These are phyloP conservation scores for Scheffersomyces coipomensis DNA, from an alignment of 805 yeast species.

Conservation along the genomic window DNA sequence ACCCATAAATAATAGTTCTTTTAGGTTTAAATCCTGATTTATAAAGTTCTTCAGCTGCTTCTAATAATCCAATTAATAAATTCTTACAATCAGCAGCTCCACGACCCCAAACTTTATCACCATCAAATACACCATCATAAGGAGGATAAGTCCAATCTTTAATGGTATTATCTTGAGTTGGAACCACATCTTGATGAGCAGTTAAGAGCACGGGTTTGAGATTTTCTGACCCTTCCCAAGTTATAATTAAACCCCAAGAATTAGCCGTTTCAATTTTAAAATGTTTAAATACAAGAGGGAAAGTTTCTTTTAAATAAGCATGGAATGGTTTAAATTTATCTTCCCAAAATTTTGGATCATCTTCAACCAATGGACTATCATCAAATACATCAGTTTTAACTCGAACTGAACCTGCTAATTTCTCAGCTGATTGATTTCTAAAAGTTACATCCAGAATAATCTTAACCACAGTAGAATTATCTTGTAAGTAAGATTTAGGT, in stretches of 20 bases:
- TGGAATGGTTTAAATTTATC: constrained; percentile 43
- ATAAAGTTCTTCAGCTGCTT: constrained; percentile 59
- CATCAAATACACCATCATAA: constrained; percentile 59
- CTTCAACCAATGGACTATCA: constrained; percentile 42
- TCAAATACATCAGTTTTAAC: constrained; percentile 67
- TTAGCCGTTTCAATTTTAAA: constrained; percentile 56
- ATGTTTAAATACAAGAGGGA: constrained; percentile 51
- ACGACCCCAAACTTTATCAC: constrained; percentile 67
- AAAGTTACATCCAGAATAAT: constrained; percentile 22
- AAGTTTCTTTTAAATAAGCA: constrained; percentile 48
- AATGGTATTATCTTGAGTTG: constrained; percentile 59
- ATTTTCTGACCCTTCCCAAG: constrained; percentile 56
- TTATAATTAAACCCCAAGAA: constrained; percentile 59
- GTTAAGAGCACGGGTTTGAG: constrained; percentile 71
- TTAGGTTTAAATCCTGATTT: constrained; percentile 53
- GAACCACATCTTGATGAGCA: constrained; percentile 84
- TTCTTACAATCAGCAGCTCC: constrained; percentile 79
- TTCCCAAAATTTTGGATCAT: constrained; percentile 48
- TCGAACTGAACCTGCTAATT: constrained; percentile 56
- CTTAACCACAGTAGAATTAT: constrained; percentile 26
- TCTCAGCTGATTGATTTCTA: constrained; percentile 34
- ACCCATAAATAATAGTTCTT: constrained; percentile 61
- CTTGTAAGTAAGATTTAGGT: constrained; percentile 6
- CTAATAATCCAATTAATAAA: constrained; percentile 61
- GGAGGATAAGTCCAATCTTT: constrained; percentile 68